Percentiles rank a stretch among this genome's conserved stretches.
phyloP scores from a whole-genome alignment of 352 stramenopile genomes.

The Achlya hypogyna region DNA sequence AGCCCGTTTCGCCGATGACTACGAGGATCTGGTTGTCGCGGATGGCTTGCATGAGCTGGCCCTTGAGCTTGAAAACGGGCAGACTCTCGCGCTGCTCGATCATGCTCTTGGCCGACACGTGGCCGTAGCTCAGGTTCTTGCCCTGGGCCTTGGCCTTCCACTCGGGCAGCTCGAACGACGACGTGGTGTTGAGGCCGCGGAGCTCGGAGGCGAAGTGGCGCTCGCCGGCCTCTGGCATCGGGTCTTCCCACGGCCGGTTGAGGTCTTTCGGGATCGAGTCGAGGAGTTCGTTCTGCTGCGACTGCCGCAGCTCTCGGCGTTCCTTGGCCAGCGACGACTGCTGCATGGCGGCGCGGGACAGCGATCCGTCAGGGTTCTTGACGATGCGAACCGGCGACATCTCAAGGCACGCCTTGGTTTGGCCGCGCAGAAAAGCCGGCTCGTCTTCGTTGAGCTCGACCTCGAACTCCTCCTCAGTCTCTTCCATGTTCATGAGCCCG shows the following conservation, averaged over 20 bases:
- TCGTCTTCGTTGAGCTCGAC: conserved; percentile 97
- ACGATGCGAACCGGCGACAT: conserved; percentile 97
- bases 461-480: conserved; percentile 81
- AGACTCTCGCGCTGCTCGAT: conserved; percentile 95
- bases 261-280: conserved; percentile 97
- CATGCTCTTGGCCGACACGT: conserved; percentile 92
- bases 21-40: conserved; percentile 94
- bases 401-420: conserved; percentile 87
- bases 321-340: conserved; percentile 96
- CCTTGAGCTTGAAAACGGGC: conserved; percentile 96
- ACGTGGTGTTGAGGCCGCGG: conserved; percentile 85
- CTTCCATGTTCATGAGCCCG: conserved; percentile 73
- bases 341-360: conserved; percentile 96
- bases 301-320: conserved; percentile 93
- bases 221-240: conserved; percentile 95
- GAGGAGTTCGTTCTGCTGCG: conserved; percentile 95
- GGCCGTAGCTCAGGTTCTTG: conserved; percentile 95
- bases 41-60: conserved; percentile 92
- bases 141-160: conserved; percentile 97
- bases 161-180: conserved; percentile 88
- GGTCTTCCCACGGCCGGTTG: conserved; percentile 97
- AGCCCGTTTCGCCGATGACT: conserved; percentile 98
- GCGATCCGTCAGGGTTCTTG: conserved; percentile 97
- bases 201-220: conserved; percentile 96
- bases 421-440: conserved; percentile 93